Base-by-base conservation (phyloP, 345 rosid genomes). In the Citrus trifoliata region DNA sequence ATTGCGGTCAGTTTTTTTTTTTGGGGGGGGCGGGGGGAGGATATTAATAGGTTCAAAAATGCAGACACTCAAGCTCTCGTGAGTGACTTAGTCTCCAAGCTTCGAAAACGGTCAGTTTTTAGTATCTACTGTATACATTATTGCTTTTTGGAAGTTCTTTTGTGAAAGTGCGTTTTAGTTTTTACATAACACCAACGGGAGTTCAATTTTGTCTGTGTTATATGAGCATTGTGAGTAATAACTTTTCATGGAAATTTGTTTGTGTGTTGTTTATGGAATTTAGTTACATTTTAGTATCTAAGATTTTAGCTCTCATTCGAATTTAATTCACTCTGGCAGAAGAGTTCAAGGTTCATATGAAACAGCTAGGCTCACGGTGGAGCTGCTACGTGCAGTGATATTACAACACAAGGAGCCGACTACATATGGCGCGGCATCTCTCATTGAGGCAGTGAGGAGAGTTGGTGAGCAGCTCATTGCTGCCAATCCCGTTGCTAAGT, bases 401-500 rank as follows among this genome's bases (percentile, higher is more conserved):
- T 83, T 84, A 10, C 83, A 83, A 62, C 81, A 80, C 69, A 78
- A 83, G 66, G 71, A 80, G 71, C 86, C 81, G 32, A 48, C 72
- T 60, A 76, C 71, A 7, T 64, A 37, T 16, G 81, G 76, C 70
- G 78, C 81, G 6, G 86, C 71, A 14, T 77, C 83, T 35, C 78
- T 85, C 51, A 69, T 81, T 32, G 88, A 83, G 66, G 79, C 83
- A 13, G 78, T 83, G 22, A 76, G 72, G 32, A 80, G 75, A 61
- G 79, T 73, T 35, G 88, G 86, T 18, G 84, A 80, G 81, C 79
- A 75, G 79, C 83, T 85, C 7, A 83, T 86, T 77, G 85, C 85
- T 77, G 88, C 90, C 10, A 86, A 89, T 79, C 87, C 90, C 59
- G 75, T 87, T 25, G 92, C 90, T 87, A 77, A 24, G 87, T 51